Base-by-base conservation (phyloP, 768 basidiomycete genomes). In the Mycena albidolilacea region DNA sequence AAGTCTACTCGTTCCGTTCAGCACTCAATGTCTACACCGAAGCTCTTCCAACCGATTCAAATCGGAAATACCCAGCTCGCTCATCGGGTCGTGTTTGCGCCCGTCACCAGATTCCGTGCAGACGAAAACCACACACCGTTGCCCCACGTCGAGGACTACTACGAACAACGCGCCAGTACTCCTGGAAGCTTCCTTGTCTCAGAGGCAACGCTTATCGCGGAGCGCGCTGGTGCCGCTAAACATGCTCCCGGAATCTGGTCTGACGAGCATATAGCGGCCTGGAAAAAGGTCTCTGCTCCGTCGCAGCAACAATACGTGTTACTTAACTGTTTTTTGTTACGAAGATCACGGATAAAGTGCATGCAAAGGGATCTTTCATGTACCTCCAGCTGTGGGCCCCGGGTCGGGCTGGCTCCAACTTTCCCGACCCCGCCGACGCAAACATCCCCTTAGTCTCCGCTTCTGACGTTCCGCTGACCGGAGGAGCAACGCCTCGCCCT, bases 381-480 rank as follows among this genome's bases (percentile, higher is more conserved):
- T 87, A 80, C 77, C 52, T 83, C n/a, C 89, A 90, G 74, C 81
- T 88, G 2, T 89, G 89, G 81, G 88, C 89, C 0, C 77, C 89
- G 3, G 88, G 86, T 0, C 84, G 85, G 2, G 76, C 79, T 0
- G 82, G 82, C 19, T 50, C 76, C 9, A 46, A 75, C 9, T 68
- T 69, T 0, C 37, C 77, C 6, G 79, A 87, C 0, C 73, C 72
- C 4, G 61, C 64, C 15, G 77, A 80, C 35, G 58, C 9, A 7
- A 14, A 81, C 69, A 80, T 79, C 10, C 78, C 78, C 12, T 79
- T 78, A 59, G 80, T 82, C 60, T 79, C 81, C 4, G 76, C 81
- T 0, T 84, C 82, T 0, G 39, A 76, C 14, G 73, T 81, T 30
- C 72, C 61, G 11, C 50, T 50, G 30, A 0, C 19, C 80, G 30